These are phyloP conservation scores for Sphaerulina musiva DNA, from an alignment of 2,329 filamentous ascomycete genomes.

Conservation along the genomic window DNA sequence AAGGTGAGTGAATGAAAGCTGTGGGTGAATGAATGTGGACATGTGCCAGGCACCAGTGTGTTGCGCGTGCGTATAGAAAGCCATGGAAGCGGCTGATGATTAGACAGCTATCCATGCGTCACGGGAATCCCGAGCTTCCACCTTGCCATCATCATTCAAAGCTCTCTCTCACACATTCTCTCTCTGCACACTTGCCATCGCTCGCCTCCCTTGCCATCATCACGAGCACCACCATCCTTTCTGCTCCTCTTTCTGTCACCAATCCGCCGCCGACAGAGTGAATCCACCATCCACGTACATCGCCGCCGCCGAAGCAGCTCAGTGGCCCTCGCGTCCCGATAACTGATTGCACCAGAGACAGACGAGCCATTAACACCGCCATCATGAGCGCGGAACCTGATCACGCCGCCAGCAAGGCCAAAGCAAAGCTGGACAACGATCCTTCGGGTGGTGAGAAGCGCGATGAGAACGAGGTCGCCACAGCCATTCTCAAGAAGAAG, in stretches of 20 bases:
- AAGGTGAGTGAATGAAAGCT: background rate
- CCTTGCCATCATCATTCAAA: conserved; percentile 3
- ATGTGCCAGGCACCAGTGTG: too few relatives aligned
- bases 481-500: conserved; percentile 99
- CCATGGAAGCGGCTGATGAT: background rate
- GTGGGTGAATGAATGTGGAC: background rate
- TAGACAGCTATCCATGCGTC: too few relatives aligned
- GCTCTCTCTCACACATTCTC: too few relatives aligned
- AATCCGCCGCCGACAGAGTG: background rate
- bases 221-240: conserved; percentile 4
- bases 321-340: conserved; percentile 8
- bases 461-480: conserved; percentile 83
- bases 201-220: background rate
- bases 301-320: conserved; percentile 2
- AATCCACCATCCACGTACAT: background rate
- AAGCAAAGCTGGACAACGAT: conserved; percentile 41
- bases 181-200: conserved; percentile 1
- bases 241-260: background rate
- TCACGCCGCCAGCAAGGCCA: conserved; percentile 39
- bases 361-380: conserved; percentile 2
- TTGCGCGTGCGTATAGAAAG: background rate
- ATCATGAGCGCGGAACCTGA: conserved; percentile 47
- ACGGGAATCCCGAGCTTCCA: background rate
- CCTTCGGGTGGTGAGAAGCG: conserved; percentile 33
- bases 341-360: conserved; percentile 13